Conservation (phyloP, 257 asterid genomes). For the Fraxinus anomala region DNA sequence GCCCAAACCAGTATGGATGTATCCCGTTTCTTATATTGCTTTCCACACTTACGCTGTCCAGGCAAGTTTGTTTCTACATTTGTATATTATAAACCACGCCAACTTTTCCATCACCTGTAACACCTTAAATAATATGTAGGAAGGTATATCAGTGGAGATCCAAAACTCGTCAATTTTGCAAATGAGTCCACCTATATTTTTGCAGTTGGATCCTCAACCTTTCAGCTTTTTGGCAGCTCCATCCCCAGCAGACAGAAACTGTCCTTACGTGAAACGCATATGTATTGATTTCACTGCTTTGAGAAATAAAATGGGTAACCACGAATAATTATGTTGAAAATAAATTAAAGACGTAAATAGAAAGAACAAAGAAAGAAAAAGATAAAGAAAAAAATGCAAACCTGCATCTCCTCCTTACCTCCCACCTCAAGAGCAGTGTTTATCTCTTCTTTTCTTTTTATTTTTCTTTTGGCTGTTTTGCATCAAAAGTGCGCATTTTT, state of each 20-base stretch:
- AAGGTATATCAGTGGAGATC: not conserved
- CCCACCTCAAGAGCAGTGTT: not conserved
- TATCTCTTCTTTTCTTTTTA: too few relatives aligned
- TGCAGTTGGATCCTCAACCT: not conserved
- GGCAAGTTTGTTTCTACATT: conserved; percentile 48
- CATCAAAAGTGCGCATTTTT: too few relatives aligned
- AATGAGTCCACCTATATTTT: not conserved
- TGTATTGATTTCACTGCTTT: not conserved
- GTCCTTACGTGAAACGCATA: too few relatives aligned
- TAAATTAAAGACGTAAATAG: not conserved
- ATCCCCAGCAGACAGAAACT: not conserved
- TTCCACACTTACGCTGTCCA: conserved; percentile 92
- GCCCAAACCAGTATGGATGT: conserved; percentile 85
- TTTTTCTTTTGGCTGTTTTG: too few relatives aligned
- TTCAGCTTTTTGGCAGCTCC: not conserved
- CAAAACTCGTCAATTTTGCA: not conserved
- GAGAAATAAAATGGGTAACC: not conserved
- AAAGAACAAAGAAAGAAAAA: not conserved
- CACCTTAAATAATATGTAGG: not conserved
- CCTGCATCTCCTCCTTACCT: not conserved
- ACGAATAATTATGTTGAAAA: not conserved
- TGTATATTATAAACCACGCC: not conserved
- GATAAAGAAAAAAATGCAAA: not conserved
- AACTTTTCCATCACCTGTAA: not conserved
- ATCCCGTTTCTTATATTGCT: conserved; percentile 81